These are phyloP conservation scores for Colletotrichum filicis DNA, from an alignment of 2,329 filamentous ascomycete species.

Conservation along the genomic window DNA sequence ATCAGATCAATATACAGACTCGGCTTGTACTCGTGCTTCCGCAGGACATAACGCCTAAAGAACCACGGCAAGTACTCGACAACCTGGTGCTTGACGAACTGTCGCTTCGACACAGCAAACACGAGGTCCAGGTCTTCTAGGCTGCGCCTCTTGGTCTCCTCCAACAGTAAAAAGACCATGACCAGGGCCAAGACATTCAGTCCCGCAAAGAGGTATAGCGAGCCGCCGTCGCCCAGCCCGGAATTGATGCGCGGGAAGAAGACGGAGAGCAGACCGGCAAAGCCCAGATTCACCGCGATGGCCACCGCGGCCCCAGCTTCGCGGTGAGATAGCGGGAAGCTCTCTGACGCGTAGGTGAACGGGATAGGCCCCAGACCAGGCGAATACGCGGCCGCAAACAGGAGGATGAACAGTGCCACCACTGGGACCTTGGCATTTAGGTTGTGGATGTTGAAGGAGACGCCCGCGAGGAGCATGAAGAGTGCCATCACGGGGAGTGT, in stretches of 20 bases:
- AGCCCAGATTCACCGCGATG: conserved; percentile 58
- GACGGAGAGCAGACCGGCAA: conserved; percentile 57
- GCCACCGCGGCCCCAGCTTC: conserved; percentile 61
- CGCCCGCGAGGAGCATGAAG: conserved; percentile 51
- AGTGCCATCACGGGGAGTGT: conserved; percentile 57
- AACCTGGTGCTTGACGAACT: conserved; percentile 51
- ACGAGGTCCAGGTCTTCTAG: conserved; percentile 54
- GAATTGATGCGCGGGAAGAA: conserved; percentile 49
- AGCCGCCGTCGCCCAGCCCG: conserved; percentile 44
- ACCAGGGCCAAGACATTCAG: conserved; percentile 58
- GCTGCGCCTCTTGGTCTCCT: conserved; percentile 53
- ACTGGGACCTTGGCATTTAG: conserved; percentile 40
- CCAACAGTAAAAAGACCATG: conserved; percentile 56
- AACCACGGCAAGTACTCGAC: conserved; percentile 49
- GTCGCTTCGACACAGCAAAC: conserved; percentile 50
- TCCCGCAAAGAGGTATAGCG: conserved; percentile 57
- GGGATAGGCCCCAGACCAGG: conserved; percentile 57
- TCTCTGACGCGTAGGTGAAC: conserved; percentile 61
- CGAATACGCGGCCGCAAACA: conserved; percentile 55
- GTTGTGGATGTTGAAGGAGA: conserved; percentile 43
- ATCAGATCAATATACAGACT: conserved; percentile 47
- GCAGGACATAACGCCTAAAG: conserved; percentile 40
- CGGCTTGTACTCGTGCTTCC: conserved; percentile 38
- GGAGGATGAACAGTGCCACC: conserved; percentile 50
- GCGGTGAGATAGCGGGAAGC: conserved; percentile 60